Percentiles rank a stretch among this genome's conserved stretches.
Evolutionary conservation across 257 asterid genomes (phyloP).

Genomic region (Gentiana macrophylla): DNA sequence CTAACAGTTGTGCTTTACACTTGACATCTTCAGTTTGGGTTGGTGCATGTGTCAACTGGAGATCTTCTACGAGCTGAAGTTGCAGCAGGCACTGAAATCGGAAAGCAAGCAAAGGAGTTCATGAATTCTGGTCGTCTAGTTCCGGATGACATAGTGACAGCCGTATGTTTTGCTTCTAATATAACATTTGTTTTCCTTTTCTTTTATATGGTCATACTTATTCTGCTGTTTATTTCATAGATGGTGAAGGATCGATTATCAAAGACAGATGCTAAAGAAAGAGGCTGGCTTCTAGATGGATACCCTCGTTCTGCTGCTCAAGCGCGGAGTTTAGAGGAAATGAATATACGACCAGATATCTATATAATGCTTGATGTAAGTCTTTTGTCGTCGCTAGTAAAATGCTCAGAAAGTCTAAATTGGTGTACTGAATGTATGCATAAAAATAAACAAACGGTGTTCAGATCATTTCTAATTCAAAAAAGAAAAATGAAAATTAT

Average conservation of each 20-base stretch:
- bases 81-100: constrained; percentile 72
- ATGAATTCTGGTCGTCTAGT: constrained; percentile 82
- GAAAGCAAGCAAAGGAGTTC: constrained; percentile 76
- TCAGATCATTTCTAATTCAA: no score
- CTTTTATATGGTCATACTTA: constrained; percentile 5
- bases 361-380: constrained; percentile 79
- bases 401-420: no score
- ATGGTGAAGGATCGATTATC: constrained; percentile 81
- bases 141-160: constrained; percentile 86
- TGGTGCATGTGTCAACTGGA: constrained; percentile 92
- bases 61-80: constrained; percentile 94
- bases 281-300: constrained; percentile 97
- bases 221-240: constrained; percentile 29
- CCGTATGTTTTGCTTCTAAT: constrained; percentile 37
- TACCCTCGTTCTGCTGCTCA: constrained; percentile 77
- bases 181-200: constrained; percentile 2
- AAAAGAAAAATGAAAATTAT: no score
- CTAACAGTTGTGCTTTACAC: background rate
- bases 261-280: constrained; percentile 69
- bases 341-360: constrained; percentile 69
- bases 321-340: constrained; percentile 78
- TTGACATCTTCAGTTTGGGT: constrained; percentile 58
- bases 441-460: no score
- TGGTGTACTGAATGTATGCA: no score
- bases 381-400: background rate